phyloP scores from a whole-genome alignment of 768 basidiomycete genomes.

The Tricholoma sp. region DNA sequence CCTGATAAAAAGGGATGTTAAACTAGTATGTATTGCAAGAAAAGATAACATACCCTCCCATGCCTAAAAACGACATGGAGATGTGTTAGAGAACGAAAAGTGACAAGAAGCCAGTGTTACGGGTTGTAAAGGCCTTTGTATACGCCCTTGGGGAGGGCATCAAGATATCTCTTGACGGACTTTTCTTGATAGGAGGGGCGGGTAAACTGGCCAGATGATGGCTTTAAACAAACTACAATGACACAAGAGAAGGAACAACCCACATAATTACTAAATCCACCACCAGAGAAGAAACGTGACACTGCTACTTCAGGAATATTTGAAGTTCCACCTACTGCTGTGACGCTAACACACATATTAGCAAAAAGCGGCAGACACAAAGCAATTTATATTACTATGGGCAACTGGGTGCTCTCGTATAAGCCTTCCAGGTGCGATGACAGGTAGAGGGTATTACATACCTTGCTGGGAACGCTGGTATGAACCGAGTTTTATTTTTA shows the following conservation, averaged over 20 bases:
- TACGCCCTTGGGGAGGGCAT: not conserved
- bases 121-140: not conserved
- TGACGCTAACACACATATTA: conserved; percentile 43
- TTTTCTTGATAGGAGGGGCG: not conserved
- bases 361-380: not conserved
- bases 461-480: conserved; percentile 57
- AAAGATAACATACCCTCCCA: conserved; percentile 43
- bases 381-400: conserved; percentile 37
- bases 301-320: conserved; percentile 56
- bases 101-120: not conserved
- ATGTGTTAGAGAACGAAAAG: not conserved
- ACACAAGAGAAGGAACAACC: conserved; percentile 12
- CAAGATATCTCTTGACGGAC: not conserved
- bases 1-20: conserved; percentile 26
- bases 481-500: conserved; percentile 46
- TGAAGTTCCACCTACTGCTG: conserved; percentile 64
- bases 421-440: not conserved
- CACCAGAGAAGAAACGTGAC: conserved; percentile 52
- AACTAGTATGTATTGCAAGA: not conserved
- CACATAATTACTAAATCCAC: conserved; percentile 70
- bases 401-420: conserved; percentile 23
- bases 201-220: not conserved
- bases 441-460: conserved; percentile 16
- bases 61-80: conserved; percentile 14
- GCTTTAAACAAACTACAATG: not conserved